Evolutionary conservation across 2,329 filamentous ascomycete genomes (phyloP), one percentile per base, ranked within the genome.

Genomic region (Purpureocillium takamizusanense): DNA sequence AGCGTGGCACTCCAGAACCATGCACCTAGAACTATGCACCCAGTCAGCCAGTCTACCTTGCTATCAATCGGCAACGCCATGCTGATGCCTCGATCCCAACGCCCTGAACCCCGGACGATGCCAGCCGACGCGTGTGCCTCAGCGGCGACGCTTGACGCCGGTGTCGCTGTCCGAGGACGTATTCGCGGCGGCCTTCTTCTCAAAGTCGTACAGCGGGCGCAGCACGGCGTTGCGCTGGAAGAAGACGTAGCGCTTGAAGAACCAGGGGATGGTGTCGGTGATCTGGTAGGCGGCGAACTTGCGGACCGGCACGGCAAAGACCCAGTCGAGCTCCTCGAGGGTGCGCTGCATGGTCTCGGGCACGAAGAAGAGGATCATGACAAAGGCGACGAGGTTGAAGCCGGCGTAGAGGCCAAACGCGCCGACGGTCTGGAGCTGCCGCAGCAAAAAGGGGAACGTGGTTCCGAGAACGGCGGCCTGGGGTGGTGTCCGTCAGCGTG

Each of bases 321-420:
- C 65, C 41, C 62, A 67, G 53, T 73, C 69, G 42, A 73, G 62
- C 46, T 71, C 68, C 50, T 70, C 67, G 4, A 72, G 60, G 0
- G 65, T 67, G 37, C 62, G 60, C 48, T 68, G 70, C 60, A 76
- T 78, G 0, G 75, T 79, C 52, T 78, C 75, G 1, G 57, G 57
- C 2, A 61, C 59, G 40, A 52, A 55, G 45, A 59, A 54, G 47
- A 76, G 74, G 41, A 78, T 75, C 58, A 77, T 67, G 37, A 70
- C 37, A 36, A 76, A 66, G 1, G 72, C 73, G 2, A 73, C 50
- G 0, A 72, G 48, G 45, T 78, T 78, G 40, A 76, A 66, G 1
- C 67, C 72, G 0, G 74, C 74, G 41, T 78, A 78, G 35, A 73
- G 61, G 6, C 66, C 65, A 44, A 66, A 66, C 0, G 62, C 61